phyloP scores from a whole-genome alignment of 345 rosid genomes.

The Cardamine resedifolia region DNA sequence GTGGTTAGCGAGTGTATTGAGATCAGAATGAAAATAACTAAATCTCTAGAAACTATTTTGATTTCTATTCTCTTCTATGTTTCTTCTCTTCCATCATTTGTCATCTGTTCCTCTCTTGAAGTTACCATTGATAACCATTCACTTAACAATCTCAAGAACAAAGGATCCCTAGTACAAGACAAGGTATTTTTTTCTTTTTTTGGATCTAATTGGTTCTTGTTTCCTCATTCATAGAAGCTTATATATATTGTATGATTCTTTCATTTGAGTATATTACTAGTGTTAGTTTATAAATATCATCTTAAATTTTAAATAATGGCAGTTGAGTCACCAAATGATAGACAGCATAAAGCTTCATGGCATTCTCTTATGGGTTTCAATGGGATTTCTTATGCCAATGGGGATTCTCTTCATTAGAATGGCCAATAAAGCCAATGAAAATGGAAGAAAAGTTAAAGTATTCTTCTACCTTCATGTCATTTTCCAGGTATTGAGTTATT shows the following conservation, averaged over 20 bases:
- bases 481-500: conserved; percentile 56
- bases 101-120: conserved; percentile 31
- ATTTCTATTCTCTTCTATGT: conserved; percentile 20
- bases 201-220: neutral
- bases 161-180: conserved; percentile 18
- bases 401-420: conserved; percentile 72
- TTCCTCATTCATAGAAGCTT: neutral
- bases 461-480: conserved; percentile 64
- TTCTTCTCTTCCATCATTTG: conserved; percentile 18
- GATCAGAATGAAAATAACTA: conserved; percentile 17
- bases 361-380: conserved; percentile 79
- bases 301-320: conserved; percentile 6
- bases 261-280: neutral
- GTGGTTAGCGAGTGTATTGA: conserved; percentile 6
- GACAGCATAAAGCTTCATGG: conserved; percentile 69
- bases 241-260: neutral
- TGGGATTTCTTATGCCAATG: conserved; percentile 81
- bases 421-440: conserved; percentile 54
- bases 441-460: conserved; percentile 51
- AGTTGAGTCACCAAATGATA: conserved; percentile 55
- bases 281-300: neutral
- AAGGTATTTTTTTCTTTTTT: conserved; percentile 4
- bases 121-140: conserved; percentile 34
- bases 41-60: neutral
- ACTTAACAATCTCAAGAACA: conserved; percentile 23